A percentile compares a stretch with the other conserved stretches of the same genome.
Evolutionary conservation across 257 asterid species (phyloP).

Genomic region (Plectranthus barbatus): DNA sequence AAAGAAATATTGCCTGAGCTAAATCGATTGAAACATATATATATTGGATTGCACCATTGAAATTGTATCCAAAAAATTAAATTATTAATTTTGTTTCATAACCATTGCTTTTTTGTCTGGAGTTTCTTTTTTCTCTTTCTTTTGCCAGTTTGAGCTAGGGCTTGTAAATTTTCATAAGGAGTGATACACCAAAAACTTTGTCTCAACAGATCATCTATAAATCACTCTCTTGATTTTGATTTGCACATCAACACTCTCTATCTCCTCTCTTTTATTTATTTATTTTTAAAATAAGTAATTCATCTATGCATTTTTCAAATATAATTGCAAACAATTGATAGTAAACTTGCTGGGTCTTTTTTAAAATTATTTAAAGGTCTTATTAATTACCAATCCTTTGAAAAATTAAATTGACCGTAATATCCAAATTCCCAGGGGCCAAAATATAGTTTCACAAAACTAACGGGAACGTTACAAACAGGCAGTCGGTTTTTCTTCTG

Average conservation of each 20-base stretch:
- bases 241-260: neutral
- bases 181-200: neutral
- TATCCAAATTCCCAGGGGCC: neutral
- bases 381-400: too few species aligned
- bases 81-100: too few species aligned
- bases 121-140: too few species aligned
- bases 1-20: constrained; percentile 58
- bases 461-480: neutral
- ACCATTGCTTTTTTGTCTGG: too few species aligned
- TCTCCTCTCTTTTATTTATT: too few species aligned
- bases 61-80: too few species aligned
- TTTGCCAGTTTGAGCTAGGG: neutral
- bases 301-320: too few species aligned
- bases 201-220: neutral
- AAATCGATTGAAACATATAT: constrained; percentile 32
- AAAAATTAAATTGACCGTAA: neutral
- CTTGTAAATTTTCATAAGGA: neutral
- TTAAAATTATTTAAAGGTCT: too few species aligned
- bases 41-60: too few species aligned
- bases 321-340: too few species aligned
- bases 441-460: constrained; percentile 3
- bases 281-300: too few species aligned
- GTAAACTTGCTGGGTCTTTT: too few species aligned
- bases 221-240: neutral
- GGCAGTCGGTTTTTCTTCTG: neutral